Percentiles rank a stretch among this genome's conserved stretches.
Evolutionary conservation across 345 rosid species (phyloP).

Genomic region (Conringia planisiliqua): DNA sequence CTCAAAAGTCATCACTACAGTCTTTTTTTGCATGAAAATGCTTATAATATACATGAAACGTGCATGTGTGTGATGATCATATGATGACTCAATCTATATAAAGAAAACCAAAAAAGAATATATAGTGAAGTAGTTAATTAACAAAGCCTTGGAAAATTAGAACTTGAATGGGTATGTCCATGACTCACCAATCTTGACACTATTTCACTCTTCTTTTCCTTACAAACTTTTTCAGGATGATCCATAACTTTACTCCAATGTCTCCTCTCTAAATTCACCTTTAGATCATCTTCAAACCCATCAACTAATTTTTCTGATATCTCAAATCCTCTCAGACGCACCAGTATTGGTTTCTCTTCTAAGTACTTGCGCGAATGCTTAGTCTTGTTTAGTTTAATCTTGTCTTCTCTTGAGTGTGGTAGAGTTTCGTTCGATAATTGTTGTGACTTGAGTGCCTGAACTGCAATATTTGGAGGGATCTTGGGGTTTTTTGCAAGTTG

Average conservation of each 20-base stretch:
- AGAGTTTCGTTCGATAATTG: conserved; percentile 17
- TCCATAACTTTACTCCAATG: conserved; percentile 19
- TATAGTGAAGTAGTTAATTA: conserved; percentile 17
- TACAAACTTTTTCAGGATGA: conserved; percentile 51
- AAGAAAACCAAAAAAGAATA: not conserved
- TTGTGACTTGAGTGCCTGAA: conserved; percentile 69
- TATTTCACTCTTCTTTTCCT: conserved; percentile 55
- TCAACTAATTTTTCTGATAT: conserved; percentile 21
- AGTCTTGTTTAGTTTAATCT: conserved; percentile 3
- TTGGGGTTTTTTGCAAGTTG: conserved; percentile 77
- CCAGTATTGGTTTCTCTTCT: conserved; percentile 23
- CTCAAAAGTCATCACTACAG: not conserved
- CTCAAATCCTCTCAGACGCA: conserved; percentile 25
- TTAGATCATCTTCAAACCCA: conserved; percentile 28
- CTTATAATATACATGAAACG: not conserved
- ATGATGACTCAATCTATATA: conserved; percentile 1
- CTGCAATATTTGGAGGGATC: conserved; percentile 67
- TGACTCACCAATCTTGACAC: conserved; percentile 47
- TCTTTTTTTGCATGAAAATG: not conserved
- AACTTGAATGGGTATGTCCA: conserved; percentile 17
- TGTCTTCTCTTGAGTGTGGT: conserved; percentile 25
- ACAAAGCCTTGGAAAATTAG: conserved; percentile 57
- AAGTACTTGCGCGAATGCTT: conserved; percentile 10
- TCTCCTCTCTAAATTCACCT: conserved; percentile 35
- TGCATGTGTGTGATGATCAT: not conserved